Evolutionary conservation across 306 rosid species (phyloP), one percentile per base, ranked within the genome.

Genomic region (Corylus avellana): DNA sequence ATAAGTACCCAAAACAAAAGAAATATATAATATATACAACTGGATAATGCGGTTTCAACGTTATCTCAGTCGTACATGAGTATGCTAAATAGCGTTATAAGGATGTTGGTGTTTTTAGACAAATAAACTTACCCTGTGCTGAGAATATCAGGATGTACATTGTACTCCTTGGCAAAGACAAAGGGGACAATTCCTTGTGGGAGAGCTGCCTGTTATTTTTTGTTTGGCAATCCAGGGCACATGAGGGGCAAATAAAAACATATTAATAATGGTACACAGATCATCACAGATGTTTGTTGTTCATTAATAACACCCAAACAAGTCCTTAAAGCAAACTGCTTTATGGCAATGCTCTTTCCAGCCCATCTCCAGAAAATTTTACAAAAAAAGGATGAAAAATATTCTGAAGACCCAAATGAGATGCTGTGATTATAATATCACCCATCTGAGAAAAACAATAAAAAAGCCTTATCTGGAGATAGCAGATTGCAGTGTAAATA

Each of bases 121-220:
- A 7, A 8, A 73, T 58, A 12, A 12, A 80, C 87, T 75, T 66
- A 94, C 98, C 85, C 97, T 37, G 98, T 94, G 85, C 98, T 94
- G 82, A 94, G 97, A 87, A 94, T 94, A 80, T 94, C 91, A 81
- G 98, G 93, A 72, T 94, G 97, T 46, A 94, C 96, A 75, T 84
- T 89, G 89, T 94, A 94, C 84, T 94, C 98, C 88, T 94, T 94
- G 14, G 98, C 98, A 74, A 94, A 93, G 82, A 94, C 98, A 86
- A 94, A 94, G 85, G 98, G 97, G 84, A 94, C 98, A 79, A 94
- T 94, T 86, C 98, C 98, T 88, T 94, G 98, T 22, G 98, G 98
- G 68, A 94, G 94, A 84, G 98, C 97, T 77, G 98, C 97, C 97
- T 94, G 97, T 78, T 59, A n/a, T 16, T 42, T 42, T 42, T 63